Evolutionary conservation across 1,139 yeast genomes (phyloP), one percentile per base, ranked within the genome.

Genomic region (Blastobotrys buckinghamii): DNA sequence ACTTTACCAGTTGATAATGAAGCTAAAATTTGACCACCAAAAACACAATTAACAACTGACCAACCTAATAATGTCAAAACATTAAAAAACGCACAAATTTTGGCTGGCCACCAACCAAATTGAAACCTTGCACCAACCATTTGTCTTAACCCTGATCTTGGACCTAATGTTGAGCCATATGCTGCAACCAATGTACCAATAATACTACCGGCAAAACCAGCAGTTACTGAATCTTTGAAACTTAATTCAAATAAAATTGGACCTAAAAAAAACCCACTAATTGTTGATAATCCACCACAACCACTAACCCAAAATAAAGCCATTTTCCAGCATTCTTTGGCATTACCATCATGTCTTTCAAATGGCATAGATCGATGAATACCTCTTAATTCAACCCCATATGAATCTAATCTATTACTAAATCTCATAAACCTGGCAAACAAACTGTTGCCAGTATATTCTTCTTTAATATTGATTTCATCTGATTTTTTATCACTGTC

Each of bases 41-140:
- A 81, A 44, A 86, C 92, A 57, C 85, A 77, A 62, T 86, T 86
- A 20, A 87, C 89, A 38, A 87, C 82, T 16, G 90, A 78, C 95
- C 95, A 87, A 20, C 95, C 95, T 59, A 84, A 66, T n/a, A 83
- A 82, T 43, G 95, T 92, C 47, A 84, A 65, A 50, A 84, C 78
- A 41, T 85, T 76, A 35, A 83, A 77, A 40, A 87, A 63, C 2
- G 87, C 81, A 42, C 85, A 83, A 49, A 84, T 68, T 62, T 84
- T 82, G 37, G 87, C 89, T 54, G 82, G 78, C 83, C 84, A 84
- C 80, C 89, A 82, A 1, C 96, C 95, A 63, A 85, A 86, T 43
- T 85, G 69, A 59, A 77, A 85, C 52, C 95, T 73, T 0, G 90
- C 84, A 19, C 87, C 76, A 8, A 86, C 90, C 89, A 87, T 84